A percentile compares a stretch with the other conserved stretches of the same genome.
Conservation (phyloP, 2,329 filamentous ascomycete species). For the Fusarium sp. region DNA sequence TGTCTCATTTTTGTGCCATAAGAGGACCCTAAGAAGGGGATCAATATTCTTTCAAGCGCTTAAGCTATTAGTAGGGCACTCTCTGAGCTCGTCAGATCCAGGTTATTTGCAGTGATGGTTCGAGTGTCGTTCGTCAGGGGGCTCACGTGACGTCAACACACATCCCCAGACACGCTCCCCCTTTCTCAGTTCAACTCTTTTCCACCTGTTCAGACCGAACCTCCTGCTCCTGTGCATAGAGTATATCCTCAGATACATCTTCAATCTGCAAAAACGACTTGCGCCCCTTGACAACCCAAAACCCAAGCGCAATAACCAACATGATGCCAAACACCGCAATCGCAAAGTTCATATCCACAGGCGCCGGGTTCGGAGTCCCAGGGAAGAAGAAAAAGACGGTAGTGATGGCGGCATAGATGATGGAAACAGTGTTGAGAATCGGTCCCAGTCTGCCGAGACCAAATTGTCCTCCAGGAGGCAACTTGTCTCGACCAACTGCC, state of each 20-base stretch:
- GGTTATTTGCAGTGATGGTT: not conserved
- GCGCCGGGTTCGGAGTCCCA: conserved; percentile 51
- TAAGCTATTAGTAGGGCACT: rapidly evolving
- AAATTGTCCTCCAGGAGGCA: conserved; percentile 55
- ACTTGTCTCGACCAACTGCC: conserved; percentile 58
- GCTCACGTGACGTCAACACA: not conserved
- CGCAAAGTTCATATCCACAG: conserved; percentile 63
- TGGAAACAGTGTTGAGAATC: conserved; percentile 54
- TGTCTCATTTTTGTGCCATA: not conserved
- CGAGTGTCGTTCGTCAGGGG: not conserved
- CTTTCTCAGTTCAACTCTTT: conserved; percentile 2
- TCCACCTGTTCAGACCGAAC: not conserved
- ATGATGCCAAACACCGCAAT: conserved; percentile 64
- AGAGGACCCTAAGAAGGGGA: not conserved
- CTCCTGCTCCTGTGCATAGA: conserved; percentile 14
- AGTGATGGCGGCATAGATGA: conserved; percentile 60
- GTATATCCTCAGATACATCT: conserved; percentile 12
- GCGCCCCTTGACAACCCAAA: conserved; percentile 59
- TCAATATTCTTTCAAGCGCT: not conserved
- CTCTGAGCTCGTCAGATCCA: not conserved
- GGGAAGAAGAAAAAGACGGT: conserved; percentile 65
- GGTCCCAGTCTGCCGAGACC: conserved; percentile 55
- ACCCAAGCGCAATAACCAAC: conserved; percentile 57
- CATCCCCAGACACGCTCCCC: not conserved
- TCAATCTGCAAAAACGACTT: conserved; percentile 48